Evolutionary conservation across 306 rosid genomes (phyloP), one percentile per base, ranked within the genome.

Genomic region (Dalbergia cultrata): DNA sequence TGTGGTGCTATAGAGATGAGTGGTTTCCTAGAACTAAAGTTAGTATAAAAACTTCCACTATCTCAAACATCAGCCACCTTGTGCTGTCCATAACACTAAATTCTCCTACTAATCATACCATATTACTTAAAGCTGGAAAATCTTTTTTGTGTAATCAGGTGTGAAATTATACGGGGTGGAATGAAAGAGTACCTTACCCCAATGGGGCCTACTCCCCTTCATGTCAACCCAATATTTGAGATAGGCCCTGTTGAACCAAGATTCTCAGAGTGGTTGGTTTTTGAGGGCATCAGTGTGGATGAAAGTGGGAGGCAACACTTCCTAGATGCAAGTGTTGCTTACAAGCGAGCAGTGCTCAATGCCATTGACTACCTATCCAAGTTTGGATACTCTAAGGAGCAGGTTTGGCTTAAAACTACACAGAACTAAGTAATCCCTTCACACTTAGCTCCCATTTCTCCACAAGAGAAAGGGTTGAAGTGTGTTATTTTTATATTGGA

Each of bases 1-100:
- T 95, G 99, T 66, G 99, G 99, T 50, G 97, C 99, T 21, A 95
- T 95, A 41, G 97, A 95, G 85, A 95, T 95, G 99, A 95, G 99
- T 47, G 97, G 99, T 79, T 95, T 95, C 83, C 90, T 95, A 18
- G 97, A 95, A 77, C 97, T 95, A 63, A 93, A 95, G 97, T 83
- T 18, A 82, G 79, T 77, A 26, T 88, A 37, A 87, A 43, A 80
- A 21, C 49, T 47, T 72, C 58, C 58, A 43, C 14, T 37, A 41
- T 26, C 70, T 58, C 13, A 5, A 52, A 61, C 22, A 47, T 47
- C 70, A 45, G 11, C 52, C 47, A 43, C 2, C 47, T 1, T 37
- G 41, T 37, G 2, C 47, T 43, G 0, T 43, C 47, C 10, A 43
- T 43, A 7, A 7, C 11, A 1, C 47, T 8, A 5, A 43, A 8